Base-by-base conservation (phyloP, 2,329 filamentous ascomycete species). In the Lecanicillium sp. region DNA sequence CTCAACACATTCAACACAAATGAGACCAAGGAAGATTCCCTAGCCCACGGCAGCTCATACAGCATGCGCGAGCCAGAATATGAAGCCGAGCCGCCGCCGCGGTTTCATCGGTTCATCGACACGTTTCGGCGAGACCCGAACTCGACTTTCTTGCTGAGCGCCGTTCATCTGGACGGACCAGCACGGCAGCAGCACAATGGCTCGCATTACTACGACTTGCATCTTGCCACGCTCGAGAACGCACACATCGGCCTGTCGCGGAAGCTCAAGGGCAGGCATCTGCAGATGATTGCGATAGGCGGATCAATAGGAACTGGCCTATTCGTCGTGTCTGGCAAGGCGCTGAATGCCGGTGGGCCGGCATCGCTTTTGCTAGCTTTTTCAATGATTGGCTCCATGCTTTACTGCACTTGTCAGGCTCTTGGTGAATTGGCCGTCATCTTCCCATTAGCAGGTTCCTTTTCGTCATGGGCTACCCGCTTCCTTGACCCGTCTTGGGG, bases 241-340 rank as follows among this genome's bases (percentile, higher is more conserved):
- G 83, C 85, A 4, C 73, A 80, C 47, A 82, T 85, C 33, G 78
- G 83, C 7, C 70, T 96, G 36, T 78, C 83, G 36, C 73, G 88
- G 52, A 81, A 79, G 57, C 64, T 94, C 49, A 92, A 94, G 63
- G 79, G 80, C 15, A 73, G 88, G 34, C 90, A 96, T 67, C 57
- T 95, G 56, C 89, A 95, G 66, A 95, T 95, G 90, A 95, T 95
- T 68, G 90, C 90, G 12, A 94, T 95, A 49, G 88, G 88, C 50
- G 89, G 89, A 31, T 90, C 85, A 9, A 95, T 95, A 52, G 85
- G 82, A 43, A 89, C 84, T 17, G 88, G 89, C 47, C 68, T 95
- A 3, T 95, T 95, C 57, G 85, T 95, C 29, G 83, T 85, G 16
- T 90, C 85, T 1, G 86, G 85, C 37, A 70, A 67, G 43, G 79